phyloP scores from a whole-genome alignment of 495 filamentous ascomycete genomes.

The Amorphotheca resinae region DNA sequence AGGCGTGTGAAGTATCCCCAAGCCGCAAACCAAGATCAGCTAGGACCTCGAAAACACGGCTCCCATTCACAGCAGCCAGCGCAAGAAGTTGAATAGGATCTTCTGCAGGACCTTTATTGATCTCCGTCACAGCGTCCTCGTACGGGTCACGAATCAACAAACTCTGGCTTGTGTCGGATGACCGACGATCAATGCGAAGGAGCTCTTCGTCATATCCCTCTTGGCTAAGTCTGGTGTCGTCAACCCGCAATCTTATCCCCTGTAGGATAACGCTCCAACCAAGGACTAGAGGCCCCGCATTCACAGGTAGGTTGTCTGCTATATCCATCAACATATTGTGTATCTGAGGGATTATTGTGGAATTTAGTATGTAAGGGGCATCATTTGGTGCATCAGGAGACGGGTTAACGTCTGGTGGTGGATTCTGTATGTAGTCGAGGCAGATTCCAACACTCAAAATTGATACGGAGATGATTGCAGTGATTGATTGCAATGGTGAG shows the following conservation, averaged over 20 bases:
- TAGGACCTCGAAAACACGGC: conserved; percentile 50
- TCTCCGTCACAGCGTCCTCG: conserved; percentile 38
- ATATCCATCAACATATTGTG: conserved; percentile 47
- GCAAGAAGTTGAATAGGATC: conserved; percentile 35
- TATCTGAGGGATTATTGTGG: conserved; percentile 48
- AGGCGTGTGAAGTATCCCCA: conserved; percentile 30
- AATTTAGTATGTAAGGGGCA: conserved; percentile 48
- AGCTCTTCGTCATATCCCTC: not conserved
- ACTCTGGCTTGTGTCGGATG: not conserved
- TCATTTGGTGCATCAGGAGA: conserved; percentile 23
- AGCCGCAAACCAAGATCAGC: conserved; percentile 38
- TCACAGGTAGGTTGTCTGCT: conserved; percentile 28
- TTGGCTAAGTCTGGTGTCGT: not conserved
- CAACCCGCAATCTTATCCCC: conserved; percentile 28
- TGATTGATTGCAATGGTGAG: conserved; percentile 50
- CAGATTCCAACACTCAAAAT: conserved; percentile 54
- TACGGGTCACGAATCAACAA: conserved; percentile 33
- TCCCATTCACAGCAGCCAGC: conserved; percentile 36
- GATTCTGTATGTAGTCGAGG: conserved; percentile 27
- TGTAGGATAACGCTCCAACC: conserved; percentile 70
- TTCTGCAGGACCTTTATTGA: conserved; percentile 28
- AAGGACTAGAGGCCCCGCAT: conserved; percentile 55
- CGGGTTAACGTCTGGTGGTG: conserved; percentile 23
- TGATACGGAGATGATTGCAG: conserved; percentile 58
- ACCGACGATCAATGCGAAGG: not conserved